Evolutionary conservation across 352 stramenopile genomes (phyloP).

Genomic region (Globisporangium barbulae): DNA sequence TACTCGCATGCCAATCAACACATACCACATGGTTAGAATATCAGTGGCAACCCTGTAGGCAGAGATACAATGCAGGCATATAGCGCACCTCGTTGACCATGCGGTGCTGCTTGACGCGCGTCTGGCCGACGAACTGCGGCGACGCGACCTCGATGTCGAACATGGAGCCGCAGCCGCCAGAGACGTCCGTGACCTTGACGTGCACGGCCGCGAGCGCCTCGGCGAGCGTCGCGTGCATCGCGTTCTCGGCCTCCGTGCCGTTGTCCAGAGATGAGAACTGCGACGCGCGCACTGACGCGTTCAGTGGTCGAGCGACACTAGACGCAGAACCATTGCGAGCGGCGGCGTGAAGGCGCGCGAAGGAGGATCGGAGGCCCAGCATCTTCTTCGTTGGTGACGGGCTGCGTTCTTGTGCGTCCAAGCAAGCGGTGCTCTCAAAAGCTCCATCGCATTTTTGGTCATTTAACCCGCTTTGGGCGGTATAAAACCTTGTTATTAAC

Average conservation of each 20-base stretch:
- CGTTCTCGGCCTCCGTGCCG: conserved; percentile 48
- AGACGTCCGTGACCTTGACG: conserved; percentile 86
- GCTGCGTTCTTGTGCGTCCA: conserved; percentile 1
- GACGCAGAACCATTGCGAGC: background rate
- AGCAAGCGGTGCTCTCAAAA: background rate
- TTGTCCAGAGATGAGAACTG: conserved; percentile 22
- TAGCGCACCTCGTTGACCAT: conserved; percentile 78
- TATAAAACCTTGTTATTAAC: no score
- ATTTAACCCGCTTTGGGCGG: no score
- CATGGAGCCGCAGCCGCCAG: conserved; percentile 87
- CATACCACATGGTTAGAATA: background rate
- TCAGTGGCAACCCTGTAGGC: background rate
- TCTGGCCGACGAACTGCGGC: conserved; percentile 69
- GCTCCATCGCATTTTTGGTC: no score
- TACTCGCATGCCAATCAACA: conserved; percentile 17
- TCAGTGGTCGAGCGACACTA: background rate
- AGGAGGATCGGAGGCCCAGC: conserved; percentile 9
- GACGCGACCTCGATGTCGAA: conserved; percentile 87
- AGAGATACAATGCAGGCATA: background rate
- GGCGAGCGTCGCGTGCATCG: conserved; percentile 66
- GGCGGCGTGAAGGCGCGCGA: background rate
- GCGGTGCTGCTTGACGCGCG: conserved; percentile 85
- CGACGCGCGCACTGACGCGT: background rate
- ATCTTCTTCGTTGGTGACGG: conserved; percentile 5
- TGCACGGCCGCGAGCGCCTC: conserved; percentile 62